Base-by-base conservation (phyloP, 495 filamentous ascomycete species). In the Penicillium robsamsonii region DNA sequence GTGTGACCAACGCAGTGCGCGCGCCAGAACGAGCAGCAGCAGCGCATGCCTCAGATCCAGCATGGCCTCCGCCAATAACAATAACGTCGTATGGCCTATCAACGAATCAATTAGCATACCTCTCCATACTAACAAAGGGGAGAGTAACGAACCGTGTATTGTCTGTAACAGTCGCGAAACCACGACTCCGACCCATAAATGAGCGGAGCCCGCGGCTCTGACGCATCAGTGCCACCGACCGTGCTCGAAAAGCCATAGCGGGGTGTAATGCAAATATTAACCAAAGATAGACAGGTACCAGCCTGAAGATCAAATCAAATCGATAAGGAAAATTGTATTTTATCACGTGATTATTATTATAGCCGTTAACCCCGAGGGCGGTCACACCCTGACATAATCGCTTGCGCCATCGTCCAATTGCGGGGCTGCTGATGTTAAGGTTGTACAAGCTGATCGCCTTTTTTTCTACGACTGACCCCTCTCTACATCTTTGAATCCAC, bases 51-150 rank as follows among this genome's bases (percentile, higher is more conserved):
- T 98, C 94, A 30, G 91, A 85, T 42, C 94, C 94, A 31, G 94
- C 94, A 81, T 98, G 94, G 42, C 94, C 94, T 49, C 94, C 94
- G 43, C 94, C 94, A 52, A 98, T 91, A 12, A 98, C 91, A 43
- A 97, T 77, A 46, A 98, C 94, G 81, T 97, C 95, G 65, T 89
- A 96, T 9, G 85, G 78, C 51, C 90, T 92, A 45, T 51, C 22
- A 35, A 45, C 17, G 22, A 55, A 46, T 58, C 46, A 58, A 51
- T 27, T 20, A 27, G 47, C 24, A 20, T 15, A 8, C 20, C 18
- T 13, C 13, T 20, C 22, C 18, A 42, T 33, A 17, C 24, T 42
- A 13, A 47, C 29, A 49, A 45, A 22, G 44, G 31, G 40, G 57
- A 22, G 52, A 47, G 31, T 22, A 22, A 57, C 68, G 37, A 72